A percentile compares a stretch with the other conserved stretches of the same genome.
These are phyloP conservation scores for Aspergillus sp. DNA, from an alignment of 2,329 filamentous ascomycete genomes.

Conservation along the genomic window DNA sequence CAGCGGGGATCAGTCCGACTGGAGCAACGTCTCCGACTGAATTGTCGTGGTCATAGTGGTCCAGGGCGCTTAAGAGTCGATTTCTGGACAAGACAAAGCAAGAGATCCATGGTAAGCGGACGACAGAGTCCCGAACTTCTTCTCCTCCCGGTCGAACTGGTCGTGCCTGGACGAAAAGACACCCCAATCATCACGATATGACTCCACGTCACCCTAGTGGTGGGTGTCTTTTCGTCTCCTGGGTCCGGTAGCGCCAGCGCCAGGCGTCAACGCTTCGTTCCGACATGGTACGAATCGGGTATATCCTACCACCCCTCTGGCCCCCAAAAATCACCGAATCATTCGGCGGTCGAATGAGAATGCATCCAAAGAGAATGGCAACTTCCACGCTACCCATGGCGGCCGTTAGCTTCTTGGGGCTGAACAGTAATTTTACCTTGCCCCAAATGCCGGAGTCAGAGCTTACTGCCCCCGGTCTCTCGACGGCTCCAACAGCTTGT, in stretches of 20 bases:
- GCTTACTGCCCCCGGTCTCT: constrained; percentile 7
- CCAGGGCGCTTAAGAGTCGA: not conserved
- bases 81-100: too few species aligned
- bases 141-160: not conserved
- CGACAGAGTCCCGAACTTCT: not conserved
- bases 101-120: too few species aligned
- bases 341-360: constrained; percentile 1
- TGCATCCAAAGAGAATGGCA: constrained; percentile 1
- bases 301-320: constrained; percentile 8
- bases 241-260: constrained; percentile 7
- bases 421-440: constrained; percentile 15
- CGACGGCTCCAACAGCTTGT: constrained; percentile 8
- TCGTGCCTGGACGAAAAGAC: not conserved
- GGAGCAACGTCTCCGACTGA: not conserved
- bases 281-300: constrained; percentile 11
- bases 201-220: constrained; percentile 16
- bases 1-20: not conserved
- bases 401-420: constrained; percentile 18
- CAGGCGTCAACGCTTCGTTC: constrained; percentile 5
- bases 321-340: constrained; percentile 15
- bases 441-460: constrained; percentile 11
- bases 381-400: constrained; percentile 6
- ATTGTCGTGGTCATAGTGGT: not conserved
- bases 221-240: constrained; percentile 7
- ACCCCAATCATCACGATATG: constrained; percentile 3